Percentiles rank a stretch among this genome's conserved stretches.
These are phyloP conservation scores for Debaryomyces robertsiae DNA, from an alignment of 1,139 yeast genomes.

Conservation along the genomic window DNA sequence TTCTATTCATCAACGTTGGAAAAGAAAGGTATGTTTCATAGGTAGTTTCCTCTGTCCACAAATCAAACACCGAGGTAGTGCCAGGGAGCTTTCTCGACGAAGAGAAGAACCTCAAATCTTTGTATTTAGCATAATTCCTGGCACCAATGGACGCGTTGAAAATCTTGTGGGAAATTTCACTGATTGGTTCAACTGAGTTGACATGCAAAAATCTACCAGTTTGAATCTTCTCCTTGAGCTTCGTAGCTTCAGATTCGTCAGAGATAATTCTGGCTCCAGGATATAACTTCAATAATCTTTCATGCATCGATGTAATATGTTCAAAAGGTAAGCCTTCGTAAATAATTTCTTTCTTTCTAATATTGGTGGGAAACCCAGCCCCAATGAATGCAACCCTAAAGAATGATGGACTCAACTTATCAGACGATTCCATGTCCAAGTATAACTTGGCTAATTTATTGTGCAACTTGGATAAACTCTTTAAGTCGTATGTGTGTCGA, in stretches of 20 bases:
- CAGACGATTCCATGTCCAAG: constrained; percentile 67
- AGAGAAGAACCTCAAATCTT: constrained; percentile 69
- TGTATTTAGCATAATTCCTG: constrained; percentile 69
- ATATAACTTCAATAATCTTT: constrained; percentile 69
- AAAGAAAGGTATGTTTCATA: constrained; percentile 75
- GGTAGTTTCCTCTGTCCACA: constrained; percentile 89
- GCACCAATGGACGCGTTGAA: constrained; percentile 59
- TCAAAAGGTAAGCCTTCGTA: constrained; percentile 89
- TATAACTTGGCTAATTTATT: constrained; percentile 69
- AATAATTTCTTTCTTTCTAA: constrained; percentile 75
- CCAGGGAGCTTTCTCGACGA: constrained; percentile 76
- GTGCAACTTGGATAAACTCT: constrained; percentile 75
- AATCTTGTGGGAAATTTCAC: constrained; percentile 52
- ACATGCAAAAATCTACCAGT: constrained; percentile 78
- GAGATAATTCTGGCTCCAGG: constrained; percentile 81
- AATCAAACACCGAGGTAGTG: constrained; percentile 67
- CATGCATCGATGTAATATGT: constrained; percentile 82
- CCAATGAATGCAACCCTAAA: constrained; percentile 84
- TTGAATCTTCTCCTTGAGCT: constrained; percentile 50
- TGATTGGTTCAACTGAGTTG: constrained; percentile 69
- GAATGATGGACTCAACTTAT: constrained; percentile 74
- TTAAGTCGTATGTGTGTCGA: constrained; percentile 71
- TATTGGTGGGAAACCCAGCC: constrained; percentile 77
- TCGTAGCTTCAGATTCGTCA: constrained; percentile 64
- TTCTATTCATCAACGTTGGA: constrained; percentile 87